These are phyloP conservation scores for Russula earlei DNA, from an alignment of 768 basidiomycete species.

Conservation along the genomic window DNA sequence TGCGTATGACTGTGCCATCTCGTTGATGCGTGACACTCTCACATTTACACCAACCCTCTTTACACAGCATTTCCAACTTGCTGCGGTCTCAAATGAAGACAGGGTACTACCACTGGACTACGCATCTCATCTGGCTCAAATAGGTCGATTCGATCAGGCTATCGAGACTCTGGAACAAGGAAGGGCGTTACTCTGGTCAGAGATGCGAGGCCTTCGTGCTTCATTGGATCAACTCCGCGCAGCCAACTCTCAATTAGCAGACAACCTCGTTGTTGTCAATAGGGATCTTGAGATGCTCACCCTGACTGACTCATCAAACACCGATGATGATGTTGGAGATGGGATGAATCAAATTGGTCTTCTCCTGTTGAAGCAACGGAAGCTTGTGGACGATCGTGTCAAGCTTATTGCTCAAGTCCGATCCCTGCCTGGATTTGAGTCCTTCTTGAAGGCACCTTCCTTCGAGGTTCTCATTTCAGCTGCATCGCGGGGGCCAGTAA, in stretches of 20 bases:
- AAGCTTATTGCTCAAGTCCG: too few species aligned
- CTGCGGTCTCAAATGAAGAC: neutral
- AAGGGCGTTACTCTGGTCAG: neutral
- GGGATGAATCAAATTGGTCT: too few species aligned
- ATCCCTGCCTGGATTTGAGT: too few species aligned
- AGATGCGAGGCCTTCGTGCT: neutral
- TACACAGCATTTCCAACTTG: neutral
- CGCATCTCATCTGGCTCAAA: neutral
- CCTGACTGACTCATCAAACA: too few species aligned
- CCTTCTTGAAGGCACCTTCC: too few species aligned
- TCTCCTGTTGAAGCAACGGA: too few species aligned
- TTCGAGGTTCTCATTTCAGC: too few species aligned
- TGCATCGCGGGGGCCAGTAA: too few species aligned
- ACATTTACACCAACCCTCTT: neutral
- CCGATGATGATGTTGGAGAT: too few species aligned
- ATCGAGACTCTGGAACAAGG: neutral
- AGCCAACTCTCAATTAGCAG: neutral
- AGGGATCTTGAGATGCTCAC: too few species aligned
- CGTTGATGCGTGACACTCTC: neutral
- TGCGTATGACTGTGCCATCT: neutral
- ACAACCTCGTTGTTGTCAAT: too few species aligned
- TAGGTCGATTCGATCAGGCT: neutral
- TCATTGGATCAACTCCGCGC: neutral
- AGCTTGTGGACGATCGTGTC: too few species aligned
- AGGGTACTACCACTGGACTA: neutral